Evolutionary conservation across 306 rosid species (phyloP).

Genomic region (Sindora glabra): DNA sequence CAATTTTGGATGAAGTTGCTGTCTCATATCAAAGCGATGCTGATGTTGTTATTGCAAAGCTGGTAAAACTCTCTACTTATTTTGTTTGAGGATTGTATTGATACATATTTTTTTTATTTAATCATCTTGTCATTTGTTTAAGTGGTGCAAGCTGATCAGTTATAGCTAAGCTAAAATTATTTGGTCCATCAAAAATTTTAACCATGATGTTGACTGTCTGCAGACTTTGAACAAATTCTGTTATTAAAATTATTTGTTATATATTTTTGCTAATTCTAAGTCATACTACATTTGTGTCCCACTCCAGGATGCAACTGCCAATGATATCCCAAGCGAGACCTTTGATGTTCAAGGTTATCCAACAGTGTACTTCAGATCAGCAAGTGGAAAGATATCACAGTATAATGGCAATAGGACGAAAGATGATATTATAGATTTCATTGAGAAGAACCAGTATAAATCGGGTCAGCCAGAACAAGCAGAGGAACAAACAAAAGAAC

Average conservation of each 20-base stretch:
- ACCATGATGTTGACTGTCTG: no score
- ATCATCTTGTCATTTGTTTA: not conserved
- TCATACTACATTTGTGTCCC: not conserved
- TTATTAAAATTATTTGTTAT: no score
- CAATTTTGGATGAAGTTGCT: constrained; percentile 88
- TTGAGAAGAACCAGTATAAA: constrained; percentile 67
- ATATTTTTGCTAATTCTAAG: no score
- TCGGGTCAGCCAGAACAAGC: not conserved
- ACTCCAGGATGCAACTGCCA: constrained; percentile 82
- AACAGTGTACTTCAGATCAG: constrained; percentile 62
- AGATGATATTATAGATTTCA: constrained; percentile 61
- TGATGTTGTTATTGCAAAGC: constrained; percentile 65
- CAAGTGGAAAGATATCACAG: constrained; percentile 54
- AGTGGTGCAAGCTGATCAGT: not conserved
- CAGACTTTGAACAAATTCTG: no score
- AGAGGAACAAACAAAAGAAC: constrained; percentile 30
- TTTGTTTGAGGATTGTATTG: not conserved
- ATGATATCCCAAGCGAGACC: constrained; percentile 50
- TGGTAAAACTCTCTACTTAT: constrained; percentile 44
- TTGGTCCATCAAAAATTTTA: no score
- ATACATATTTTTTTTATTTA: not conserved
- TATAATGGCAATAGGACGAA: constrained; percentile 64
- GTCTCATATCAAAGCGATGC: constrained; percentile 57
- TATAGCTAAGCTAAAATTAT: not conserved
- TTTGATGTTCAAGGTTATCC: constrained; percentile 84